These are phyloP conservation scores for Dionaea muscipula DNA, from an alignment of 179 eudicot genomes.

Conservation along the genomic window DNA sequence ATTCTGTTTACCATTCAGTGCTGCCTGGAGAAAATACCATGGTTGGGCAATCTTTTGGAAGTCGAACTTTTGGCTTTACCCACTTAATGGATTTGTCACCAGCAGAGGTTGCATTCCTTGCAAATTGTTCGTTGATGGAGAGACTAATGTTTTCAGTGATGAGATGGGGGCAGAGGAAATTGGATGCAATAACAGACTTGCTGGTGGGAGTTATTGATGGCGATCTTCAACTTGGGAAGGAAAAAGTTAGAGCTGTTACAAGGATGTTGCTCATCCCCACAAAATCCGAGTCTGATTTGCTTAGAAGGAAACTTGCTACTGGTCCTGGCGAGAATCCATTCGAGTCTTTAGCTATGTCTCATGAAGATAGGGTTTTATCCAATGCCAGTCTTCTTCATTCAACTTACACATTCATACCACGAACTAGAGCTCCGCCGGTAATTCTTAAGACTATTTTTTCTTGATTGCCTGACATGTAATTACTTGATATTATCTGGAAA, in stretches of 20 bases:
- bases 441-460: slow-evolving; percentile 13
- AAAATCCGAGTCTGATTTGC: slow-evolving; percentile 33
- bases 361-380: slow-evolving; percentile 72
- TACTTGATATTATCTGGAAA: not conserved
- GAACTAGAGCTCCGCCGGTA: slow-evolving; percentile 87
- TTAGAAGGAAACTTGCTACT: slow-evolving; percentile 47
- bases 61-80: slow-evolving; percentile 73
- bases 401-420: slow-evolving; percentile 66
- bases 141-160: slow-evolving; percentile 55
- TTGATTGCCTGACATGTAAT: not conserved
- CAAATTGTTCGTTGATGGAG: slow-evolving; percentile 64
- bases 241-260: slow-evolving; percentile 73
- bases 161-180: slow-evolving; percentile 37
- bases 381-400: slow-evolving; percentile 61
- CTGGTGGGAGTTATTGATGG: slow-evolving; percentile 42
- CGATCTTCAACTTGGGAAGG: slow-evolving; percentile 42
- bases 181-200: slow-evolving; percentile 45
- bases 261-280: slow-evolving; percentile 77
- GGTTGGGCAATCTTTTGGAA: slow-evolving; percentile 20
- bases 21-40: slow-evolving; percentile 23
- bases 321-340: slow-evolving; percentile 59
- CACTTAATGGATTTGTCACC: slow-evolving; percentile 78
- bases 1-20: slow-evolving; percentile 41
- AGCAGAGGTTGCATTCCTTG: slow-evolving; percentile 57
- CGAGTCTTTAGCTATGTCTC: slow-evolving; percentile 65